Conservation (phyloP, 371 early-diverging fungal species). For the Nematocida sp. region DNA sequence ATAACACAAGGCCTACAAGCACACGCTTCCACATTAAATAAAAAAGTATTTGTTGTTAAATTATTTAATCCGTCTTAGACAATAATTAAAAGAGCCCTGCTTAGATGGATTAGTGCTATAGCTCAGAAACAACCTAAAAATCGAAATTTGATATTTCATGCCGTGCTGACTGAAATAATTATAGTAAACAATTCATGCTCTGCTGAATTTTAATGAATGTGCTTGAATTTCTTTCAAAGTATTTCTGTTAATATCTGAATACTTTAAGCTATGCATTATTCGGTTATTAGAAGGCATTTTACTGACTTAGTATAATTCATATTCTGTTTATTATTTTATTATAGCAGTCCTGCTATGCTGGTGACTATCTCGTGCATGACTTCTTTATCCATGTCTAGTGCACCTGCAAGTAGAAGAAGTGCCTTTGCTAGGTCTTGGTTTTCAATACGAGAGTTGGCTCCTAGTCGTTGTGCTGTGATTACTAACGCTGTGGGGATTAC, state of each 20-base stretch:
- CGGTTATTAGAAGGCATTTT: too few species aligned
- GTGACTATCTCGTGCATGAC: conserved; percentile 33
- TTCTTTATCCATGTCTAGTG: conserved; percentile 32
- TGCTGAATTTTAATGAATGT: too few species aligned
- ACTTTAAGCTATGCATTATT: too few species aligned
- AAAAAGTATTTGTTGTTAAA: conserved; percentile 19
- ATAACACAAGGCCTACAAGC: neutral
- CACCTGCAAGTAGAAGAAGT: conserved; percentile 45
- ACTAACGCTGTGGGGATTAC: conserved; percentile 19
- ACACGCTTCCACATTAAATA: neutral
- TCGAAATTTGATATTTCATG: too few species aligned
- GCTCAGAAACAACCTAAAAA: too few species aligned
- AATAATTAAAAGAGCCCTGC: too few species aligned
- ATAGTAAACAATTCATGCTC: too few species aligned
- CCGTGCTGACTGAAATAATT: too few species aligned
- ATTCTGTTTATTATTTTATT: conserved; percentile 2
- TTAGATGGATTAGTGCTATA: too few species aligned
- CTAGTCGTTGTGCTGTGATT: conserved; percentile 22
- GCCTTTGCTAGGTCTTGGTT: conserved; percentile 35
- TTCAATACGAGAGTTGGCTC: conserved; percentile 1
- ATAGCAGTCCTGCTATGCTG: conserved; percentile 38
- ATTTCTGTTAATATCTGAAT: neutral
- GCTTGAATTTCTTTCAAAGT: neutral
- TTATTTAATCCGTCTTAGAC: neutral
- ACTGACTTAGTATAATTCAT: too few species aligned